Conservation (phyloP, 768 basidiomycete genomes). For the Lactarius indigo region DNA sequence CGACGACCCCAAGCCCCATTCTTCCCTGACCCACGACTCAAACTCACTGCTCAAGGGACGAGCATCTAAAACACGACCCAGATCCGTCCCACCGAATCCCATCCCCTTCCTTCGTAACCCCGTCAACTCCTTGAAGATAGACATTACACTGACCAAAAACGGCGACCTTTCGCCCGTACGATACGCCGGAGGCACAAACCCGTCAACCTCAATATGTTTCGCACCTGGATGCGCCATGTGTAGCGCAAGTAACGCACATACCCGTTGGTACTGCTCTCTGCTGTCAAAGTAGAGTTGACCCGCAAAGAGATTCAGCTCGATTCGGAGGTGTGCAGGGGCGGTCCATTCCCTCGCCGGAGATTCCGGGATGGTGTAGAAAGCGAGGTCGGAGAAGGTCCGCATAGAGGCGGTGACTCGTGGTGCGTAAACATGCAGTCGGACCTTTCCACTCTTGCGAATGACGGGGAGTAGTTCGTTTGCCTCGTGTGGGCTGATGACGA, state of each 20-base stretch:
- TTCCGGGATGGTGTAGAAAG: constrained; percentile 5
- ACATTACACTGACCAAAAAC: not conserved
- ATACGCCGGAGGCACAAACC: not conserved
- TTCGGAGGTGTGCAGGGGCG: not conserved
- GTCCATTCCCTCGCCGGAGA: not conserved
- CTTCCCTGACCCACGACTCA: not conserved
- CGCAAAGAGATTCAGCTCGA: constrained; percentile 3
- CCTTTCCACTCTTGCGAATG: constrained; percentile 11
- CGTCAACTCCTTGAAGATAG: not conserved
- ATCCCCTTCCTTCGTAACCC: not conserved
- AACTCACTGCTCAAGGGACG: not conserved
- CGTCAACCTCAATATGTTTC: not conserved
- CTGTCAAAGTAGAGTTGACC: not conserved
- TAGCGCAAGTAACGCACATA: not conserved
- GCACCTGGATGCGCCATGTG: not conserved
- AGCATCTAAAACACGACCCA: not conserved
- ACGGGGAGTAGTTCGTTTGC: constrained; percentile 14
- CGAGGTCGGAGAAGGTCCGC: constrained; percentile 15
- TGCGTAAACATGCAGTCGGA: constrained; percentile 16
- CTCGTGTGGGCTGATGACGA: constrained; percentile 4
- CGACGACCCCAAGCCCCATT: not conserved
- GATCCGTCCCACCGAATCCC: not conserved
- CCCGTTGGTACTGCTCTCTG: not conserved
- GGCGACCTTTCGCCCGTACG: not conserved
- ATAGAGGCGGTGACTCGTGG: constrained; percentile 9